Evolutionary conservation across 805 yeast species (phyloP), one percentile per base, ranked within the genome.

Genomic region (Jamesozyma piceae): DNA sequence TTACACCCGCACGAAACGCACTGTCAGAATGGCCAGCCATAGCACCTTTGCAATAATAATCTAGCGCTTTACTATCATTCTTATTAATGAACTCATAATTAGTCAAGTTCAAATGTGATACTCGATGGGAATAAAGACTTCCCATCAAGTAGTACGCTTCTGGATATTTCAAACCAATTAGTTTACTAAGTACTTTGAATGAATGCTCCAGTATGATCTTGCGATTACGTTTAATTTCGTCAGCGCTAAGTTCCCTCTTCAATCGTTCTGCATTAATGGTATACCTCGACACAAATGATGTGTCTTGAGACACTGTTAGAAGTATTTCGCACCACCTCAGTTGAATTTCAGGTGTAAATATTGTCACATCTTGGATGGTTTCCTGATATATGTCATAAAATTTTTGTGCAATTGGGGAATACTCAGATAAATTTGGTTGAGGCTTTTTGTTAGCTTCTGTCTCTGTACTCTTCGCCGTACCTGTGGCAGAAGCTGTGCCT

Each of bases 1-100:
- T 77, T 27, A 82, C 82, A 1, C 82, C 92, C 1, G 78, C 72
- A 38, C 90, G 64, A 62, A 80, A 83, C 44, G 79, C 71, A 9
- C 84, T 81, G 42, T 74, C 74, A 0, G 77, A 68, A 52, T 79
- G 79, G 18, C 74, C 71, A 34, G 69, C 69, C 37, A 66, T 65
- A 5, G 86, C 82, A 1, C 87, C 81, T 45, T 72, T 74, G 26
- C 62, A 51, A 57, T 82, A 83, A 39, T 70, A 65, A 46, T 75
- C 77, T 51, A 75, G 77, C 2, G 89, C 88, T 50, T 73, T 73
- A 33, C 58, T 68, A 51, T 75, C 77, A 62, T 81, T 79, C 44
- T 69, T 66, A 15, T 72, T 76, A 14, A 78, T 64, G 35, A 48
- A 48, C 17, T 41, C 43, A 37, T 26, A 41, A 10, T 32, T 22